These are phyloP conservation scores for Acacia concinna DNA, from an alignment of 331 rosid species.

Conservation along the genomic window DNA sequence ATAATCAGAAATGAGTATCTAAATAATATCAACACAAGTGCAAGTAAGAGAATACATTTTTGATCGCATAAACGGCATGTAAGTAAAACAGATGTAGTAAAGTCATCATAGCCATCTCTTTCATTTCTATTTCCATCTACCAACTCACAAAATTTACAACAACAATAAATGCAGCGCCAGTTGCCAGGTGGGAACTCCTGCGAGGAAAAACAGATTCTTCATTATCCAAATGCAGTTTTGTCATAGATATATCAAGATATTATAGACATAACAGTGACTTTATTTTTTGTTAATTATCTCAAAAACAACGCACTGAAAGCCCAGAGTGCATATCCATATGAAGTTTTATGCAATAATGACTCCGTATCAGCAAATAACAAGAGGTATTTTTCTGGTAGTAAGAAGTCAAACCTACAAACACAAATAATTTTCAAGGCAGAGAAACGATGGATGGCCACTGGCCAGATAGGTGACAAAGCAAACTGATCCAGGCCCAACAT, in stretches of 20 bases:
- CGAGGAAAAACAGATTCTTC: constrained; percentile 15
- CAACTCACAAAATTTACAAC: constrained; percentile 73
- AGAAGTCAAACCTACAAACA: not conserved
- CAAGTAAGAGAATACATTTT: constrained; percentile 53
- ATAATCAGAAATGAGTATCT: constrained; percentile 4
- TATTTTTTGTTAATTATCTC: constrained; percentile 7
- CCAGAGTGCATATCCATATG: not conserved
- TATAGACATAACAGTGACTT: not conserved
- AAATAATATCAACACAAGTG: constrained; percentile 7
- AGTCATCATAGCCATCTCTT: constrained; percentile 20
- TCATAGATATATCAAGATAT: not conserved
- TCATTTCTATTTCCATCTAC: constrained; percentile 12
- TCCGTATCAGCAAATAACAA: not conserved
- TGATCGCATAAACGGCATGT: constrained; percentile 55
- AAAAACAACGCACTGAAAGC: not conserved
- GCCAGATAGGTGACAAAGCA: not conserved
- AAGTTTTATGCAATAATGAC: not conserved
- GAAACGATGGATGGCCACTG: not conserved
- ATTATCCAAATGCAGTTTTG: not conserved
- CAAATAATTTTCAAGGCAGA: not conserved
- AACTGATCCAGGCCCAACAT: not conserved
- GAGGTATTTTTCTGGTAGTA: not conserved
- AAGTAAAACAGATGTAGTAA: constrained; percentile 12
- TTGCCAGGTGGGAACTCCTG: constrained; percentile 69
- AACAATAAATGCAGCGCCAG: constrained; percentile 65